Conservation (phyloP, 805 yeast genomes). For the Candida ipomoeae region DNA sequence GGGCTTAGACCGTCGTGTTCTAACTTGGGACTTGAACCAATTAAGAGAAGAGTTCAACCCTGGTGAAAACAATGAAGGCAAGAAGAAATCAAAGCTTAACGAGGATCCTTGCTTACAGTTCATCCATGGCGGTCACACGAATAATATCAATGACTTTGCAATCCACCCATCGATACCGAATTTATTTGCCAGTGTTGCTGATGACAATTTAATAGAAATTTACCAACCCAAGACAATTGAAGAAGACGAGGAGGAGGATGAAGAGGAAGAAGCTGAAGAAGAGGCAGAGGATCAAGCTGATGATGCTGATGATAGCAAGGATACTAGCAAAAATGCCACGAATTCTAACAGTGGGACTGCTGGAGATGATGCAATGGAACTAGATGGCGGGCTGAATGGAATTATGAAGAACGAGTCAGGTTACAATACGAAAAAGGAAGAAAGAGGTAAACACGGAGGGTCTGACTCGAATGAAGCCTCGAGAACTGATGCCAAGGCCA, state of each 20-base stretch:
- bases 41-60: slow-evolving; percentile 50
- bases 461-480: neutral
- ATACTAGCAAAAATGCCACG: neutral
- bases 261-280: slow-evolving; percentile 9
- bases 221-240: slow-evolving; percentile 60
- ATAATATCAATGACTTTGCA: slow-evolving; percentile 59
- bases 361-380: neutral
- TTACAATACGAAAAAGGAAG: neutral
- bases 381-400: slow-evolving; percentile 1
- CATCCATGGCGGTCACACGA: slow-evolving; percentile 86
- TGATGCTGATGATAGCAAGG: slow-evolving; percentile 2
- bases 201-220: slow-evolving; percentile 69
- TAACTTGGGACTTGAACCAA: slow-evolving; percentile 68
- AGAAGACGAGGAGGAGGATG: slow-evolving; percentile 20
- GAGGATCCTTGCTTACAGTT: slow-evolving; percentile 75
- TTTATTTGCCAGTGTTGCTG: slow-evolving; percentile 65
- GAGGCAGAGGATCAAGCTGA: slow-evolving; percentile 2
- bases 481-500: neutral
- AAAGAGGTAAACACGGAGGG: neutral
- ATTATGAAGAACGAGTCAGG: neutral
- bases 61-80: slow-evolving; percentile 33
- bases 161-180: slow-evolving; percentile 61
- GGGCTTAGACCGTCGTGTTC: slow-evolving; percentile 64
- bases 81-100: slow-evolving; percentile 46
- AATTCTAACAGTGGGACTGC: neutral